Evolutionary conservation across 2,329 filamentous ascomycete species (phyloP), one percentile per base, ranked within the genome.

Genomic region (Rhynchosporium secalis): DNA sequence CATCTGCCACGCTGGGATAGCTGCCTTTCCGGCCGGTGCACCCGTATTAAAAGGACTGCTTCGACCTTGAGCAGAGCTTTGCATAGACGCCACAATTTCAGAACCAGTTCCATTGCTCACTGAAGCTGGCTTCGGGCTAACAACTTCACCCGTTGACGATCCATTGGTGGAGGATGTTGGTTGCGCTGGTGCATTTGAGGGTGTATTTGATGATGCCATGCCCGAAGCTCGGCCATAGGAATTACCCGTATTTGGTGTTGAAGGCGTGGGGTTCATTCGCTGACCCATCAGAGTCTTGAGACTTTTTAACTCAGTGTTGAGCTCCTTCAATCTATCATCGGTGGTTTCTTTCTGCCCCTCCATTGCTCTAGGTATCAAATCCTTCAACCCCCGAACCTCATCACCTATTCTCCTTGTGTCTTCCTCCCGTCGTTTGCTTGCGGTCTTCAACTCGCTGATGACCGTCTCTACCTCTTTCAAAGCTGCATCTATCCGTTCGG

Each of bases 241-340:
- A 28, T 43, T 45, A 64, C 66, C 55, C 10, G 68, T 62, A 56
- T 36, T 68, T n/a, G 69, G 54, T 9, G 70, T 61, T 20, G 65
- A 40, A 7, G 33, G 33, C 33, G 66, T 40, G 12, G 78, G 71
- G 59, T 76, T 80, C 81, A 88, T 83, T 64, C 86, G 78, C 75
- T 87, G 85, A 48, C 81, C 79, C 71, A 99, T 86, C 58, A 99
- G 81, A 2, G 91, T 90, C 83, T 97, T 98, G 71, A 99, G 79
- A 74, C 93, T 97, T 80, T 90, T 92, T 71, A 99, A 81, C 77
- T 99, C 95, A 6, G 82, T 84, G 68, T 91, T 90, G 68, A 99
- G 85, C 71, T 98, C 95, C 75, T 87, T 89, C 62, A 99, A 79
- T 55, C 92, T 84, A 68, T 81, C 84, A 73, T 98, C 93, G 31